Evolutionary conservation across 345 rosid species (phyloP), one percentile per base, ranked within the genome.

Genomic region (Turnera subulata): DNA sequence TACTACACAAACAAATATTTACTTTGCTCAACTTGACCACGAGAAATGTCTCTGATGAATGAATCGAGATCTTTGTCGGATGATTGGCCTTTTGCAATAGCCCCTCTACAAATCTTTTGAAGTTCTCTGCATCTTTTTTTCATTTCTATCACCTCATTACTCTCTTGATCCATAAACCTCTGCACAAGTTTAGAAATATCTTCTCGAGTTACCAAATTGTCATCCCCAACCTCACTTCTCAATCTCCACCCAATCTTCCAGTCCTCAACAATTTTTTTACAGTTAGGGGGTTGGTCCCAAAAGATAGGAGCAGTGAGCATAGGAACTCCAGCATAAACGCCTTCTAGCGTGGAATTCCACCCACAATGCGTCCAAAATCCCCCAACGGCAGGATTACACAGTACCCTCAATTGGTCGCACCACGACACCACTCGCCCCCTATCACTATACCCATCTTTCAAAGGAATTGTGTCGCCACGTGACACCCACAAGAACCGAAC

Each of bases 301-400:
- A 14, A 9, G 16, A 54, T 2, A 16, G 67, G 54, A 23, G 18
- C 46, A 22, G 53, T 44, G 8, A 54, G 51, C 53, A 54, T 20
- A 6, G 54, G 67, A 20, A 63, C 53, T 1, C 53, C 60, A 11
- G 53, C 45, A 33, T 17, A 63, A 19, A 38, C 35, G 5, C 45
- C 53, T n/a, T 54, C 67, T 20, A 35, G 16, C 1, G 32, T 54
- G 33, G 67, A 63, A 22, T 55, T 55, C 67, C 58, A 53, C 16
- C 59, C 67, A 33, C 67, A 54, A 45, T 63, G 59, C 18, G 67
- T 17, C 59, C 58, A 63, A 13, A 63, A 45, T 24, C 67, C 67
- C 1, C 54, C 67, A 0, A 63, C n/a, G 2, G 67, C 45, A 53
- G 50, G 20, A 11, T 63, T 58, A 19, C 53, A 16, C 9, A 63